phyloP scores from a whole-genome alignment of 192 early-diverging fungal species.

The Ramicandelaber brevisporus region DNA sequence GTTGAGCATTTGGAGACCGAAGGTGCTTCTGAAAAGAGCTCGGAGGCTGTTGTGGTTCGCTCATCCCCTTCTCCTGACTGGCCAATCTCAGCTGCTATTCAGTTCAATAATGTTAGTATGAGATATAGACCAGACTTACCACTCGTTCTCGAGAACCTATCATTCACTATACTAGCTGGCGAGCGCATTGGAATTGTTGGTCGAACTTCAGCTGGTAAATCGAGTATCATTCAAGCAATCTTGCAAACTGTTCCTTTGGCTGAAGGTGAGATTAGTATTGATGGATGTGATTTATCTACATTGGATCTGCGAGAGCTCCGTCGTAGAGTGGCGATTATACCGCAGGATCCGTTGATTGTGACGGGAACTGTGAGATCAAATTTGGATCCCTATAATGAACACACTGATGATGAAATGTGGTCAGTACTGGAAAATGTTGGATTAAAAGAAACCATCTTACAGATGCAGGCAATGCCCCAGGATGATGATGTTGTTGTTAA shows the following conservation, averaged over 20 bases:
- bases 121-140: conserved; percentile 60
- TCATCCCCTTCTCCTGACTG: conserved; percentile 28
- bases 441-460: conserved; percentile 7
- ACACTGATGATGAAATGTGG: conserved; percentile 36
- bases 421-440: conserved; percentile 28
- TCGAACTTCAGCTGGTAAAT: conserved; percentile 45
- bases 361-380: conserved; percentile 30
- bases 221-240: conserved; percentile 23
- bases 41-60: conserved; percentile 35
- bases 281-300: conserved; percentile 30
- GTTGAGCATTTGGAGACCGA: conserved; percentile 53
- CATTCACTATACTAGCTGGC: conserved; percentile 11
- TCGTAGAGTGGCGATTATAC: conserved; percentile 51
- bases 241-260: conserved; percentile 39
- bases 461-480: too few species aligned
- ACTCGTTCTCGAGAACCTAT: conserved; percentile 33
- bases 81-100: conserved; percentile 47
- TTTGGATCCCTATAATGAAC: conserved; percentile 16
- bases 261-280: conserved; percentile 29
- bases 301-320: conserved; percentile 20
- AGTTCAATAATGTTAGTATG: conserved; percentile 49
- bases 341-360: conserved; percentile 61
- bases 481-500: too few species aligned
- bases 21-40: conserved; percentile 16
- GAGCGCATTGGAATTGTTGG: conserved; percentile 38